Base-by-base conservation (phyloP, 345 rosid genomes). In the Salix udensis region DNA sequence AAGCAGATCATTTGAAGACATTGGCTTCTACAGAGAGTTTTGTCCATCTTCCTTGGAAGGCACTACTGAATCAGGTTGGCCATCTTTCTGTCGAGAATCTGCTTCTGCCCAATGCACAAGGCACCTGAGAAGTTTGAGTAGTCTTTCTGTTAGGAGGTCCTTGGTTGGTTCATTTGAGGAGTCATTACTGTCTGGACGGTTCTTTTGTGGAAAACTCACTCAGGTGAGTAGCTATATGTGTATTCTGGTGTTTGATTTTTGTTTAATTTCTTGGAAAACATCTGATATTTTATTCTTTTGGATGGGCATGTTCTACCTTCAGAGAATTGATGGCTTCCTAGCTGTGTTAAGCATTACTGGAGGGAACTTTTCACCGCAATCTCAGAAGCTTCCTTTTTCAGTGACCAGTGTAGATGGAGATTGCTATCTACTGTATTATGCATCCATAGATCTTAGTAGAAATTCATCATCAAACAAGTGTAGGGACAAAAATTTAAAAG, bases 101-200 rank as follows among this genome's bases (percentile, higher is more conserved):
- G 71, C 82, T 78, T 81, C 89, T 61, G 82, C 91, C 69, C 87
- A 87, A 48, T 80, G 91, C 64, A 79, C 75, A 72, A 87, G 86
- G 75, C 86, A 85, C 69, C 18, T 73, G 62, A 90, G 93, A 78
- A 87, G 95, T 85, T 86, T 90, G 84, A 88, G 94, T 82, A 92
- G 95, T 73, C 89, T 86, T 60, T 88, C 94, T 36, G 84, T 90
- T 50, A 86, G 92, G 80, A 89, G 97, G 86, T 90, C 98, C 75
- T 84, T 95, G 87, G 92, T 95, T 78, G 98, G 98, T 88, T 95
- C 98, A 42, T 95, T 95, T 72, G 98, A 95, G 87, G 98, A 95
- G 86, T 95, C 98, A 39, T 72, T 95, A 23, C 79, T 95, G 77
- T 92, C 98, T 68, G 98, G 98, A 64, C 84, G 97, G 79, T 84